Conservation (phyloP, 805 yeast genomes). For the Yarrowia sp. region DNA sequence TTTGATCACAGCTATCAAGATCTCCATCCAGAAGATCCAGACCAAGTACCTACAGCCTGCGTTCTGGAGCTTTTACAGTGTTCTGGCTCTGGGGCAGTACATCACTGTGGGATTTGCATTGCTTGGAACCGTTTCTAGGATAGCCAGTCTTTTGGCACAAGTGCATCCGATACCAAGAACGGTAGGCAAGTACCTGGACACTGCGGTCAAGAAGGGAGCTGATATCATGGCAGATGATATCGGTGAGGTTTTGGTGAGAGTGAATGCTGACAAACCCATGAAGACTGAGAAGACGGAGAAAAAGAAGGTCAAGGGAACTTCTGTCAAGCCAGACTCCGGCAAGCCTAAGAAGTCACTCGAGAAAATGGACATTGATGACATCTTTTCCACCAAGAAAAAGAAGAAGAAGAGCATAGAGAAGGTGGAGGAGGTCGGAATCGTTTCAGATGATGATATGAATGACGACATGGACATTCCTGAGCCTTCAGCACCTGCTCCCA, state of each 20-base stretch:
- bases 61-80: constrained; percentile 67
- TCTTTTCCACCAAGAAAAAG: not conserved
- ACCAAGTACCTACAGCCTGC: constrained; percentile 55
- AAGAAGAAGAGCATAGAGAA: too few species aligned
- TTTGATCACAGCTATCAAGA: constrained; percentile 40
- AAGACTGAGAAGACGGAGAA: not conserved
- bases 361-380: constrained; percentile 11
- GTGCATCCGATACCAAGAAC: constrained; percentile 29
- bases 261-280: not conserved
- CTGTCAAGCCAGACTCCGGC: too few species aligned
- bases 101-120: constrained; percentile 74
- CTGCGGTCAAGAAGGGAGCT: constrained; percentile 5
- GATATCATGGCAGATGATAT: constrained; percentile 41
- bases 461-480: not conserved
- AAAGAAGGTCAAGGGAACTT: not conserved
- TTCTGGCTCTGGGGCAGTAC: constrained; percentile 79
- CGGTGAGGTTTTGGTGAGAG: constrained; percentile 44
- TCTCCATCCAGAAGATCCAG: constrained; percentile 48
- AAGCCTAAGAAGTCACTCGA: not conserved
- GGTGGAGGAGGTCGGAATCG: too few species aligned
- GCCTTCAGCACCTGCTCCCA: not conserved
- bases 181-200: constrained; percentile 16
- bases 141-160: constrained; percentile 49
- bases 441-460: not conserved
- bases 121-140: constrained; percentile 61